phyloP scores from a whole-genome alignment of 306 rosid species.

The Arachis hypogaea region DNA sequence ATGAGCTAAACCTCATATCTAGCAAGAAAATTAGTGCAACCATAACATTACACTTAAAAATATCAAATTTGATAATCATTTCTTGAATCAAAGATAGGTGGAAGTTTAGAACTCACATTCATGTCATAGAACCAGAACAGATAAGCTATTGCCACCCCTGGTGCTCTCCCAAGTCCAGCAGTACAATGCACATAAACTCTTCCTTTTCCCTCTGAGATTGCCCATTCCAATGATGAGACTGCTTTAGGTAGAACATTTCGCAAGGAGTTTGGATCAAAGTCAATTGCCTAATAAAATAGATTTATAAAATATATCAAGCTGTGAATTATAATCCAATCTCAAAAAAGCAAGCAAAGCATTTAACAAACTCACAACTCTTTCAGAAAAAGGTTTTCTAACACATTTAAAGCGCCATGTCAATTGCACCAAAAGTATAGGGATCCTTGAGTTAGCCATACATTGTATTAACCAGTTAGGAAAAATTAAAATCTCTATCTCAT shows the following conservation, averaged over 20 bases:
- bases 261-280: constrained; percentile 89
- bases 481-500: constrained; percentile 14
- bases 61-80: constrained; percentile 1
- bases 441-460: constrained; percentile 2
- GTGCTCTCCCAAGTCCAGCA: constrained; percentile 97
- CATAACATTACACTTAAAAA: constrained; percentile 27
- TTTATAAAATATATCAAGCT: constrained; percentile 8
- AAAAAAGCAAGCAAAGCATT: constrained; percentile 7
- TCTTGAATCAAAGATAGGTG: constrained; percentile 14
- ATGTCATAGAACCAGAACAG: constrained; percentile 86
- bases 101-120: constrained; percentile 60
- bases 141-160: constrained; percentile 86
- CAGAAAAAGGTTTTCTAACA: no score
- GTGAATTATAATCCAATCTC: constrained; percentile 20
- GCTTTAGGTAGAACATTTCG: constrained; percentile 80
- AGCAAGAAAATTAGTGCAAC: constrained; percentile 17
- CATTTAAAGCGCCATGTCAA: neutral
- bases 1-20: constrained; percentile 9
- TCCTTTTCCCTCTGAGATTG: constrained; percentile 79
- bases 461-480: constrained; percentile 13
- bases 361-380: no score
- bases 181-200: constrained; percentile 85
- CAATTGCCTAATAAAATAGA: constrained; percentile 64
- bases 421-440: constrained; percentile 6
- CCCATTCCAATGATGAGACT: constrained; percentile 90